phyloP scores from a whole-genome alignment of 768 basidiomycete species.

The Mycena galopus region DNA sequence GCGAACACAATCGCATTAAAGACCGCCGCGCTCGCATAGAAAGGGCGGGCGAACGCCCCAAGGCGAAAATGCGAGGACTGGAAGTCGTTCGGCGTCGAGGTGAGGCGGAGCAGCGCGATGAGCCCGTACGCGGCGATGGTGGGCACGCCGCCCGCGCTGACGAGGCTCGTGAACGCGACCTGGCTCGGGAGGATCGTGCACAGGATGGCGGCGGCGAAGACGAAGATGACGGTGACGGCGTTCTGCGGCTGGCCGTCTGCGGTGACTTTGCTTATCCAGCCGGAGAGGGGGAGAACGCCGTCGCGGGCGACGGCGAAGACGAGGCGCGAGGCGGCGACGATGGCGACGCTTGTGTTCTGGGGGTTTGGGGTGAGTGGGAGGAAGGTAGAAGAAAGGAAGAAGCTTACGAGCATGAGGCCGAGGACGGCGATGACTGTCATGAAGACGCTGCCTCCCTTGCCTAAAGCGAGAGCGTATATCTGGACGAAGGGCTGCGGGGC shows the following conservation, averaged over 20 bases:
- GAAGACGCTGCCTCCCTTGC: conserved; percentile 82
- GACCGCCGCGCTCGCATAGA: conserved; percentile 74
- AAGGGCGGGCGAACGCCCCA: conserved; percentile 73
- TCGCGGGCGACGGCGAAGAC: conserved; percentile 96
- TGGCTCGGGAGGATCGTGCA: conserved; percentile 91
- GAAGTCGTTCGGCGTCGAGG: conserved; percentile 84
- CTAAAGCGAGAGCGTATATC: conserved; percentile 86
- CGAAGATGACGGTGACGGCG: conserved; percentile 88
- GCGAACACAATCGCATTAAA: conserved; percentile 85
- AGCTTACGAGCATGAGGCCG: conserved; percentile 84
- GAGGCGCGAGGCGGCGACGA: conserved; percentile 90
- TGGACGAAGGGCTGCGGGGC: conserved; percentile 95
- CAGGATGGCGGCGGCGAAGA: conserved; percentile 81
- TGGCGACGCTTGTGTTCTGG: conserved; percentile 88
- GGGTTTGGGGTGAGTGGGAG: conserved; percentile 10
- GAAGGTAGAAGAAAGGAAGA: conserved; percentile 10
- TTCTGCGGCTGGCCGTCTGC: conserved; percentile 80
- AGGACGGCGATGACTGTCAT: conserved; percentile 89
- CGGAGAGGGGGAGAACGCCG: conserved; percentile 86
- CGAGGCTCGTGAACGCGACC: conserved; percentile 92
- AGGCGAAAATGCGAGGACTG: conserved; percentile 79
- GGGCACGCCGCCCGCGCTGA: conserved; percentile 88
- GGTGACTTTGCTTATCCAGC: conserved; percentile 87
- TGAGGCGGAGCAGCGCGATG: conserved; percentile 80
- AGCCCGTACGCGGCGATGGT: conserved; percentile 91